Evolutionary conservation across 805 yeast species (phyloP), one percentile per base, ranked within the genome.

Genomic region (Zygosaccharomyces bisporus): DNA sequence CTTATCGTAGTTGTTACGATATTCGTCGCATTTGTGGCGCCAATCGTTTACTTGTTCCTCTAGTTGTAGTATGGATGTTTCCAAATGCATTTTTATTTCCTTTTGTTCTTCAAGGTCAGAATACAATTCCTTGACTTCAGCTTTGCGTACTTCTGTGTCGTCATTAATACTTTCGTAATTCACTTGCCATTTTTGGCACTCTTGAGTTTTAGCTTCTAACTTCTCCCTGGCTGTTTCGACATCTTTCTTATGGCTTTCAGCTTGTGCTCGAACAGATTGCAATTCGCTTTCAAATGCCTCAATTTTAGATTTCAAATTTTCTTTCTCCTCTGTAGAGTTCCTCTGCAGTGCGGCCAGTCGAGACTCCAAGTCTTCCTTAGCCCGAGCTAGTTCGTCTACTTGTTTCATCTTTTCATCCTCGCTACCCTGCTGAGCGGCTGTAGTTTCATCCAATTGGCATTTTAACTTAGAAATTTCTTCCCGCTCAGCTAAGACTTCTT

Each of bases 61-160:
- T 57, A 60, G 36, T 53, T 60, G 43, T 60, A 51, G 48, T 58
- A 72, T 34, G 42, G 53, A 53, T 59, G 73, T 30, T 55, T 59
- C 44, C 46, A 60, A 20, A 10, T 41, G 44, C 37, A 48, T 16
- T 17, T 57, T 56, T 1, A 49, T n/a, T 23, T 61, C 66, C 38
- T 62, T 65, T 8, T 72, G 38, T 3, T 63, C 61, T n/a, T 57
- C 57, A 1, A 71, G 32, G 17, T 67, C 64, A 8, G 53, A 45
- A 21, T 58, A 56, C 39, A 73, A 62, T 29, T 66, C 61, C 1
- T 52, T 49, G 3, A 66, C 67, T 24, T 73, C 60, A 18, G 73
- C 70, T n/a, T 65, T 60, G 5, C 68, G 54, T 38, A 65, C 65
- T 3, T 50, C 53, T 39, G 67, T 71, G 44, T 66, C 68, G 24